These are phyloP conservation scores for Bryoglossum gracile DNA, from an alignment of 495 filamentous ascomycete genomes.

Conservation along the genomic window DNA sequence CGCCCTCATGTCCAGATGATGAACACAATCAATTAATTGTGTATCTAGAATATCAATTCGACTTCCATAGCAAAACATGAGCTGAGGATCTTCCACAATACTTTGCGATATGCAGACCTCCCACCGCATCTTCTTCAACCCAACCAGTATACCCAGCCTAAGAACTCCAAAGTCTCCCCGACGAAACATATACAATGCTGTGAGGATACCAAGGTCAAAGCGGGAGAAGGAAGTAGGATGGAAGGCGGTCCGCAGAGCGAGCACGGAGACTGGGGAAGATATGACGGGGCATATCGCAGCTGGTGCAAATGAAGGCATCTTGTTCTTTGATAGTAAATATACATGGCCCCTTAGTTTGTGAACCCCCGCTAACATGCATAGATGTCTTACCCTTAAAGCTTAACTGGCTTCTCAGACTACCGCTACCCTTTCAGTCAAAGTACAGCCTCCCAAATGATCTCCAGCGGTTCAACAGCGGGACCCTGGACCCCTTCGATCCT, in stretches of 20 bases:
- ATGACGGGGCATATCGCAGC: constrained; percentile 71
- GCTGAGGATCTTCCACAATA: too few species aligned
- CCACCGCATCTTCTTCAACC: constrained; percentile 29
- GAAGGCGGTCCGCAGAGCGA: constrained; percentile 28
- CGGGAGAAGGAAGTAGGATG: constrained; percentile 4
- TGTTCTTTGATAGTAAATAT: constrained; percentile 88
- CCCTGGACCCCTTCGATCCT: constrained; percentile 54
- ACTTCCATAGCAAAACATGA: too few species aligned
- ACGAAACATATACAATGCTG: constrained; percentile 14
- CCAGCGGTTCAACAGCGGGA: constrained; percentile 53
- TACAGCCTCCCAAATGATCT: constrained; percentile 53
- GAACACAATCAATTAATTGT: too few species aligned
- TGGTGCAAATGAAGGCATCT: constrained; percentile 62
- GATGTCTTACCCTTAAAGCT: constrained; percentile 79
- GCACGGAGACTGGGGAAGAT: constrained; percentile 41
- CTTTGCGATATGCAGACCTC: constrained; percentile 24
- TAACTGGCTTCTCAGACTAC: constrained; percentile 54
- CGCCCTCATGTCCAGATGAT: too few species aligned
- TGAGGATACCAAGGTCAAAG: background rate
- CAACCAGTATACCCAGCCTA: constrained; percentile 28
- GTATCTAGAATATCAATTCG: too few species aligned
- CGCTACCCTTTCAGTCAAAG: constrained; percentile 49
- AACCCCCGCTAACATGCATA: constrained; percentile 30
- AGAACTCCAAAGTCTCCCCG: constrained; percentile 4
- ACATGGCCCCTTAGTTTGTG: too few species aligned